Conservation (phyloP, 345 rosid species). For the Xanthoceras sorbifolium region DNA sequence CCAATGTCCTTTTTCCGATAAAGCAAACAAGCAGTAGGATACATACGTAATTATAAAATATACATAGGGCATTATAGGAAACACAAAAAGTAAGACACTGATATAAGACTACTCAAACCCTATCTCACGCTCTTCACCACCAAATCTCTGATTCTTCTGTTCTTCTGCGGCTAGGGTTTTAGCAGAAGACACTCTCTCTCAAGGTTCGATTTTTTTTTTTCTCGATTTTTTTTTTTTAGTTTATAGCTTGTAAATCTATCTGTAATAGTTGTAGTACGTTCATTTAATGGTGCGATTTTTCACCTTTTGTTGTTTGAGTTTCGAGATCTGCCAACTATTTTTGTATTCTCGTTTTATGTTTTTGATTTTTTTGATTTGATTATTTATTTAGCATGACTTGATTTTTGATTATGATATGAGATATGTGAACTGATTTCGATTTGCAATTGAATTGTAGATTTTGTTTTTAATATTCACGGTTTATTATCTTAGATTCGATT, state of each 20-base stretch:
- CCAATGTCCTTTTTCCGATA: background rate
- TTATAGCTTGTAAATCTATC: background rate
- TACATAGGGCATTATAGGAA: background rate
- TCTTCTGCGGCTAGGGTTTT: constrained; percentile 27
- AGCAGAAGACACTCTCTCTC: background rate
- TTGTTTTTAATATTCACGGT: background rate
- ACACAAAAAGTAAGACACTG: background rate
- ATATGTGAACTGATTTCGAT: background rate
- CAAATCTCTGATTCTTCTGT: background rate
- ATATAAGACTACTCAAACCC: constrained; percentile 14
- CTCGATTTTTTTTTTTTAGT: background rate
- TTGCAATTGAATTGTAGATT: background rate
- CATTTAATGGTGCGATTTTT: background rate
- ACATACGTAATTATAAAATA: background rate
- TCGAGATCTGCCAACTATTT: background rate
- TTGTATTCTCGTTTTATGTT: background rate
- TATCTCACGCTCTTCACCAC: background rate
- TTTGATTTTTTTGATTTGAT: background rate
- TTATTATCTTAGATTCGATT: background rate
- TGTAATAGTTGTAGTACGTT: background rate
- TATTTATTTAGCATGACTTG: background rate
- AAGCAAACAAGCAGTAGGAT: too few species aligned
- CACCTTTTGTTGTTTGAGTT: too few species aligned
- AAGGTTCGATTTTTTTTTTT: background rate
- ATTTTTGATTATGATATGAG: background rate